Base-by-base conservation (phyloP, 1,139 yeast species). In the Eremothecium sinecaudum region DNA sequence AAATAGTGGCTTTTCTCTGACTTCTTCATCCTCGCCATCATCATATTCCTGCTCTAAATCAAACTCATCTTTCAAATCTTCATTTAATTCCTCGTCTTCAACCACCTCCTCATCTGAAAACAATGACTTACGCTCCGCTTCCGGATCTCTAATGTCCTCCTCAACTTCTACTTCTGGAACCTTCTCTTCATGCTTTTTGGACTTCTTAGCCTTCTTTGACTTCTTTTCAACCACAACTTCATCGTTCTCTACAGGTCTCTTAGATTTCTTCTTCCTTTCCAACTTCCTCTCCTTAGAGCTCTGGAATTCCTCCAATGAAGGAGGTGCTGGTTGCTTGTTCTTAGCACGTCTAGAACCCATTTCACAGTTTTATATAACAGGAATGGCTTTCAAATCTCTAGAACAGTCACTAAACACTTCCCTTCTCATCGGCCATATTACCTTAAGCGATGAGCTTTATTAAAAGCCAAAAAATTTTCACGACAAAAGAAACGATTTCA, bases 341-440 rank as follows among this genome's bases (percentile, higher is more conserved):
- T 79, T 82, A 40, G 84, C 81, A 67, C 83, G 79, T 73, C 94
- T 79, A 43, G 60, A 59, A 58, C 95, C 96, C 95, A 84, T 84
- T 39, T n/a, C n/a, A n/a, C n/a, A n/a, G n/a, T n/a, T n/a, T n/a
- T n/a, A n/a, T n/a, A n/a, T n/a, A n/a, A n/a, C n/a, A n/a, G n/a
- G n/a, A n/a, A n/a, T n/a, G n/a, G n/a, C n/a, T n/a, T n/a, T n/a
- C n/a, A n/a, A n/a, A n/a, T n/a, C n/a, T n/a, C n/a, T n/a, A n/a
- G n/a, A n/a, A n/a, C n/a, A n/a, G n/a, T n/a, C n/a, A n/a, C n/a
- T n/a, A n/a, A n/a, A n/a, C n/a, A n/a, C n/a, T n/a, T n/a, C n/a
- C n/a, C n/a, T n/a, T n/a, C n/a, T n/a, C n/a, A n/a, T n/a, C n/a
- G n/a, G n/a, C n/a, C n/a, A n/a, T n/a, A n/a, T 21, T 30, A 35